Conservation (phyloP, 225 moss, liverwort and hornwort species). For the Marchantia polymorpha region DNA sequence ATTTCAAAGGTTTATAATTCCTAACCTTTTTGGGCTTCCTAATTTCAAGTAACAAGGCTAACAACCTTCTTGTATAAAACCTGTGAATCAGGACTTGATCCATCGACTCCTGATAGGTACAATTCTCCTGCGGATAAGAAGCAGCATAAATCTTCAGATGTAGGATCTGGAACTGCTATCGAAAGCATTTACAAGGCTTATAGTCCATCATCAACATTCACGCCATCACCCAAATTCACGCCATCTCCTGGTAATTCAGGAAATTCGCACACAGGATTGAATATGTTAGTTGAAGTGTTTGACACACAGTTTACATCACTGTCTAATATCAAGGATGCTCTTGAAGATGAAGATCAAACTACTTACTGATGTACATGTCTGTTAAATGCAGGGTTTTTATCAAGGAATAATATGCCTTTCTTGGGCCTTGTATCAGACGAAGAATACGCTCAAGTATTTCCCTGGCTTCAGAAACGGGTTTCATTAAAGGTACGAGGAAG, state of each 20-base stretch:
- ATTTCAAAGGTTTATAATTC: too few species aligned
- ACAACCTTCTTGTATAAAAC: too few species aligned
- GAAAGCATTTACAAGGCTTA: constrained; percentile 38
- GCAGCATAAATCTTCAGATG: constrained; percentile 9
- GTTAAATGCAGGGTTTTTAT: neutral
- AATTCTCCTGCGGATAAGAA: constrained; percentile 13
- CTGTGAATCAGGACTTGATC: constrained; percentile 28
- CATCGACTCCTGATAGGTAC: constrained; percentile 14
- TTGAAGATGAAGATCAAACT: neutral
- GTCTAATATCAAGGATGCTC: neutral
- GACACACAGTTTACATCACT: neutral
- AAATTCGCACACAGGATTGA: neutral
- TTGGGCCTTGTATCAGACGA: constrained; percentile 49
- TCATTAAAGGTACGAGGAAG: constrained; percentile 55
- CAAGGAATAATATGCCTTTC: constrained; percentile 26
- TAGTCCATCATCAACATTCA: constrained; percentile 19
- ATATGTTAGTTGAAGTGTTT: neutral
- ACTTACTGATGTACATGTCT: neutral
- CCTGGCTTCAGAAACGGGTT: constrained; percentile 56
- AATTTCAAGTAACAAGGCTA: too few species aligned
- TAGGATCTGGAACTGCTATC: constrained; percentile 14
- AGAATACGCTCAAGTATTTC: constrained; percentile 56
- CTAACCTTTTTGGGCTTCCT: too few species aligned
- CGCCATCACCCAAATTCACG: constrained; percentile 13
- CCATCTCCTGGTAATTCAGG: constrained; percentile 16